Conservation (phyloP, 176 grass and related monocot genomes). For the Tillandsia leiboldiana region DNA sequence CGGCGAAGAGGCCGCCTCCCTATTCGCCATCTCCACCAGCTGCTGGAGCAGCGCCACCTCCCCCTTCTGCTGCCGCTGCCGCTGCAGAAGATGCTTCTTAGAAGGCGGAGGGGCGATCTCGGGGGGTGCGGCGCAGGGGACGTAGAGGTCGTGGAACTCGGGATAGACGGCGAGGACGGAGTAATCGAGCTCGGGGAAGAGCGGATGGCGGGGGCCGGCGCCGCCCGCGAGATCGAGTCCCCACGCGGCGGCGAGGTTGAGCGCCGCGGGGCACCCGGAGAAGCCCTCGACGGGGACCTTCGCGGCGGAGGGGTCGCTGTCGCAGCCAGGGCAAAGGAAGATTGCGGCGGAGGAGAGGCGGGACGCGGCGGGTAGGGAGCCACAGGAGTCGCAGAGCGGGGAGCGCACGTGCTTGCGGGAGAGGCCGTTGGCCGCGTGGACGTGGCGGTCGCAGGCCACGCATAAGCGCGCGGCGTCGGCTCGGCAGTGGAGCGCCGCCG, state of each 20-base stretch:
- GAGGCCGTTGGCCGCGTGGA: slow-evolving; percentile 60
- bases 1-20: slow-evolving; percentile 14
- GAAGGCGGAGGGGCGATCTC: slow-evolving; percentile 4
- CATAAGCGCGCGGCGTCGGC: slow-evolving; percentile 58
- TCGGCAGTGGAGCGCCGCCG: slow-evolving; percentile 60
- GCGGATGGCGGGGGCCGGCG: not conserved
- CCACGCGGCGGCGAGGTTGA: slow-evolving; percentile 53
- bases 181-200: slow-evolving; percentile 38
- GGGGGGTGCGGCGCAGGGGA: slow-evolving; percentile 50
- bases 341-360: slow-evolving; percentile 11
- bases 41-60: slow-evolving; percentile 40
- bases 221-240: slow-evolving; percentile 38
- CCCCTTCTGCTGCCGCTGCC: slow-evolving; percentile 22
- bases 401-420: slow-evolving; percentile 54
- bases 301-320: not conserved
- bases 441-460: slow-evolving; percentile 61
- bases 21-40: slow-evolving; percentile 50
- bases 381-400: slow-evolving; percentile 45
- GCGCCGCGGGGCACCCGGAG: slow-evolving; percentile 49
- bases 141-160: slow-evolving; percentile 45
- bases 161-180: slow-evolving; percentile 36
- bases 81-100: not conserved
- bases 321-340: slow-evolving; percentile 43
- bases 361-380: slow-evolving; percentile 28
- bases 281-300: slow-evolving; percentile 34